Base-by-base conservation (phyloP, 192 early-diverging fungal species). In the Podila minutissima region DNA sequence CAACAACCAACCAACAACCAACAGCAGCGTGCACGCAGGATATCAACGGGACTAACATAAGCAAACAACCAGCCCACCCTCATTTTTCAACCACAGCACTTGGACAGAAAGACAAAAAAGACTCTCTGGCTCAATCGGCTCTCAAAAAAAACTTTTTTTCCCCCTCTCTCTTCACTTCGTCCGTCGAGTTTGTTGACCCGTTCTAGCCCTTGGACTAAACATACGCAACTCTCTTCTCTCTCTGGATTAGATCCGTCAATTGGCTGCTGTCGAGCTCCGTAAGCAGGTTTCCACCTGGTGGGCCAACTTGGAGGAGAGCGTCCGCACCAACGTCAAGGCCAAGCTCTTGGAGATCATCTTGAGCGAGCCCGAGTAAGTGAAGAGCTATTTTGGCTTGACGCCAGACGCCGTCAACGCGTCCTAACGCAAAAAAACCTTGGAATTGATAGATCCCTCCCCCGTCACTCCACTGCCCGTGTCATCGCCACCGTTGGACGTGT, bases 231-330 rank as follows among this genome's bases (percentile, higher is more conserved):
- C 53, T 5, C 31, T 65, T 1, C 20, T 31, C 33, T 11, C 20
- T 67, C 10, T 33, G 17, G 15, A 49, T 29, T 61, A 83, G 81
- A 68, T 97, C 31, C 93, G 95, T 65, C 95, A 97, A 82, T 85
- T 97, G 64, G 92, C 94, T 33, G 90, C 94, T 24, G 96, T 97
- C 31, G 96, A 97, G 86, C 87, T 94, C 72, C 90, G 94, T 64
- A 97, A 97, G 82, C 90, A 92, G 64, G 83, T 94, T 46, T 66
- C 86, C 37, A 93, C 86, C 85, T 92, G 86, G 86, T 97, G 95
- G 95, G 71, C 84, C n/a, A 84, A 89, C 15, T 58, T 95, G 22
- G 91, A 90, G 50, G 85, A 71, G 26, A 71, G 72, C 9, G 83
- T 81, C 32, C 83, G 92, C 68, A 85, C 82, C 65, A 74, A 82